A percentile compares a stretch with the other conserved stretches of the same genome.
phyloP scores from a whole-genome alignment of 2,329 filamentous ascomycete genomes.

The Alternaria triticina region DNA sequence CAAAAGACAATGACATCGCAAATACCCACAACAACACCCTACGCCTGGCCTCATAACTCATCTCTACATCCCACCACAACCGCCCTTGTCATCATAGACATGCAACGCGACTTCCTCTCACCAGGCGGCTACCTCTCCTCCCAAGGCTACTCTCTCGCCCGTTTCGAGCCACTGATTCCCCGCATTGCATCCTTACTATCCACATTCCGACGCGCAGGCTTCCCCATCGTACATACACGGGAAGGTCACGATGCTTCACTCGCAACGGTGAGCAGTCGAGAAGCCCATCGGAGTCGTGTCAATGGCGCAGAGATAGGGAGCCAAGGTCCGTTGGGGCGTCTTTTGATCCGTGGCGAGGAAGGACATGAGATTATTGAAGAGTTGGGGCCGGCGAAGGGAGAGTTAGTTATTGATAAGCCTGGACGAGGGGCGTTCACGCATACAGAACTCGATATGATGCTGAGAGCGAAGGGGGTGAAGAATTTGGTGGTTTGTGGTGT shows the following conservation, averaged over 20 bases:
- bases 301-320: constrained; percentile 61
- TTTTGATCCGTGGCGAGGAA: constrained; percentile 63
- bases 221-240: constrained; percentile 58
- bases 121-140: constrained; percentile 58
- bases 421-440: constrained; percentile 61
- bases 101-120: constrained; percentile 62
- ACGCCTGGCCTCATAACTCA: constrained; percentile 51
- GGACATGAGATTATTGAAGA: constrained; percentile 66
- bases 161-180: constrained; percentile 54
- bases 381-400: constrained; percentile 54
- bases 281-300: constrained; percentile 60
- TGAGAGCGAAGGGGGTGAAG: constrained; percentile 58
- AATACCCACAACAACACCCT: constrained; percentile 39
- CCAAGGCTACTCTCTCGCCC: constrained; percentile 54
- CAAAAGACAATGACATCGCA: constrained; percentile 19
- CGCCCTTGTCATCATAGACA: constrained; percentile 62
- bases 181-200: constrained; percentile 50
- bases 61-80: constrained; percentile 52
- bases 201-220: constrained; percentile 49
- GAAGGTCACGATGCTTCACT: constrained; percentile 63
- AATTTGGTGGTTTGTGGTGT: constrained; percentile 62
- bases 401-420: constrained; percentile 63
- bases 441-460: constrained; percentile 60
- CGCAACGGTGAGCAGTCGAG: constrained; percentile 62
- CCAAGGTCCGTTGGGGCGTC: constrained; percentile 62